Evolutionary conservation across 23 red algal species (phyloP).

Genomic region (Chondrus crispus): DNA sequence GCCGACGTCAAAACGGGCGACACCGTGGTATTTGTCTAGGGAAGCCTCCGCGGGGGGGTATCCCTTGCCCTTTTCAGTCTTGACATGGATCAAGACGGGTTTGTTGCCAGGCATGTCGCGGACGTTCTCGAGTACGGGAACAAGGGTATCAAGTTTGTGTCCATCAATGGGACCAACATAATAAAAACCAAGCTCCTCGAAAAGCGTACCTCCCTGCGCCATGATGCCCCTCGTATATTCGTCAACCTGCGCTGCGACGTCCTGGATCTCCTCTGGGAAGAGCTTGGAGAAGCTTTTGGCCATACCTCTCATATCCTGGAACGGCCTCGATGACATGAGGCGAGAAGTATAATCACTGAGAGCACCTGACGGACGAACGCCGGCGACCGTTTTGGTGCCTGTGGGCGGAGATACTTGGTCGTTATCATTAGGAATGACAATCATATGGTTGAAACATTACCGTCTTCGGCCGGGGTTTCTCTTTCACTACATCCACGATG

Average conservation of each 20-base stretch:
- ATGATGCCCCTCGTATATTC: constrained; percentile 83
- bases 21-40: constrained; percentile 97
- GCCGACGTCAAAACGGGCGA: constrained; percentile 79
- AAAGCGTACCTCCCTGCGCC: constrained; percentile 82
- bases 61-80: constrained; percentile 93
- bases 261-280: constrained; percentile 85
- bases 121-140: constrained; percentile 82
- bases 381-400: constrained; percentile 91
- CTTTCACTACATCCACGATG: not conserved
- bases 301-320: constrained; percentile 75
- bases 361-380: constrained; percentile 81
- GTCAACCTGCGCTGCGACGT: constrained; percentile 89
- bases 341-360: constrained; percentile 86
- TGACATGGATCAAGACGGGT: constrained; percentile 91
- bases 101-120: constrained; percentile 98
- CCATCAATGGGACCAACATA: constrained; percentile 98
- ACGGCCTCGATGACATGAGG: constrained; percentile 74
- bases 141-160: constrained; percentile 81
- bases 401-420: constrained; percentile 92
- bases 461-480: not conserved
- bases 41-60: constrained; percentile 95
- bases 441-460: constrained; percentile 64
- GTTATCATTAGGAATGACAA: constrained; percentile 98
- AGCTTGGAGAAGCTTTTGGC: constrained; percentile 89
- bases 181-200: constrained; percentile 98